These are phyloP conservation scores for Carex parvula DNA, from an alignment of 176 grass and related monocot genomes.

Conservation along the genomic window DNA sequence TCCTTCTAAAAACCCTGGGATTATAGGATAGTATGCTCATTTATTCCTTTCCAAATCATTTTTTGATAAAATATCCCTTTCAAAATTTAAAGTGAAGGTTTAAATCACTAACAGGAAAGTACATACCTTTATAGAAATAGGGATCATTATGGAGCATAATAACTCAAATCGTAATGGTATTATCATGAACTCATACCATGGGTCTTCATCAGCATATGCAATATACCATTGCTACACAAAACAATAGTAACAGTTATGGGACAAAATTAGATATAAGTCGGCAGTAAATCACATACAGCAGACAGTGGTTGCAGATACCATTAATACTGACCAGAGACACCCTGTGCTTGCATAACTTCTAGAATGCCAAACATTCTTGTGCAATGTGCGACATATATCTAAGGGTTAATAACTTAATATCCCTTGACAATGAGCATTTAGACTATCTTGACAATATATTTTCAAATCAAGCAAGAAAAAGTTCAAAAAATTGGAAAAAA, in stretches of 20 bases:
- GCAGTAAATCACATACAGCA: background rate
- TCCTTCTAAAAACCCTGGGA: background rate
- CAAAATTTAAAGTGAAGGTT: conserved; percentile 25
- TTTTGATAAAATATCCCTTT: background rate
- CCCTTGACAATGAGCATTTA: background rate
- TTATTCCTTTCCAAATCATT: conserved; percentile 10
- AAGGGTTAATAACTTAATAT: background rate
- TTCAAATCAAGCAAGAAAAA: background rate
- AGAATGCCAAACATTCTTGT: conserved; percentile 8
- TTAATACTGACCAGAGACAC: background rate
- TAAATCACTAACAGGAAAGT: conserved; percentile 28
- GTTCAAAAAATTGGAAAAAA: background rate
- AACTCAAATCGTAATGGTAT: conserved; percentile 93
- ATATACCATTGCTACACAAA: conserved; percentile 85
- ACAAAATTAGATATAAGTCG: background rate
- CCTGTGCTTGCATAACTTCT: background rate
- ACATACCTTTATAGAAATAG: conserved; percentile 95
- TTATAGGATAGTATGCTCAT: conserved; percentile 7
- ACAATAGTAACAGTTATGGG: background rate
- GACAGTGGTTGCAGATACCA: background rate
- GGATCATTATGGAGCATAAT: conserved; percentile 97
- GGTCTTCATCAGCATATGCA: conserved; percentile 72
- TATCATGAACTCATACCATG: conserved; percentile 90
- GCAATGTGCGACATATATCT: background rate
- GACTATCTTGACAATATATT: background rate